Evolutionary conservation across 1,284 basidiomycete genomes (phyloP), one percentile per base, ranked within the genome.

Genomic region (Moniliophthora roreri): DNA sequence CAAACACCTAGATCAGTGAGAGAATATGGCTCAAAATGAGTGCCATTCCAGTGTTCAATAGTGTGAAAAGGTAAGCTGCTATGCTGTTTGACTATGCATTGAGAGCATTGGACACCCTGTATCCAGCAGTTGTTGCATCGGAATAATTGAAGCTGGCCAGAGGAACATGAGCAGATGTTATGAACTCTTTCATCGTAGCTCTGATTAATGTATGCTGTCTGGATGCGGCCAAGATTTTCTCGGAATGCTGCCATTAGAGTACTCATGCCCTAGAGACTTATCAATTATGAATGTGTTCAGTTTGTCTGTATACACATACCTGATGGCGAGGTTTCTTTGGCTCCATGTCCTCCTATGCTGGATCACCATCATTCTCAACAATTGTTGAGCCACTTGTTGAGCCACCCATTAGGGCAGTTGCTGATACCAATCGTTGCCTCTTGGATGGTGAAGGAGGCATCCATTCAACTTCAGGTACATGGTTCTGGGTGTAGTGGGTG

Each of bases 21-120:
- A 11, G 26, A 24, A 23, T 32, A 24, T 2, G 38, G 55, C 24
- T 50, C 40, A 41, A 62, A 64, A 16, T 24, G 50, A 9, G 32
- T 40, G 1, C 60, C 61, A 20, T 52, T 54, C 64, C 64, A 65
- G 9, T 41, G 20, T n/a, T 59, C 53, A 13, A 62, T 51, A 16
- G 41, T 52, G 38, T 65, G 64, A 40, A 62, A 62, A 1, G 59
- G 60, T 9, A 35, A 51, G n/a, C 53, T 20, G 2, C 7, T 13
- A 50, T 65, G 64, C 11, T 37, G 8, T 11, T 13, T 20, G 2
- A 62, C 16, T 4, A 62, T 54, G 50, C 63, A 65, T 10, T 3
- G 3, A 1, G 35, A 10, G 38, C 63, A 65, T 1, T 38, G 38
- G n/a, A 60, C 26, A 8, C 24, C 48, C 0, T 45, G n/a, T 15